Evolutionary conservation across 345 rosid species (phyloP).

Genomic region (Gossypium herbaceum): DNA sequence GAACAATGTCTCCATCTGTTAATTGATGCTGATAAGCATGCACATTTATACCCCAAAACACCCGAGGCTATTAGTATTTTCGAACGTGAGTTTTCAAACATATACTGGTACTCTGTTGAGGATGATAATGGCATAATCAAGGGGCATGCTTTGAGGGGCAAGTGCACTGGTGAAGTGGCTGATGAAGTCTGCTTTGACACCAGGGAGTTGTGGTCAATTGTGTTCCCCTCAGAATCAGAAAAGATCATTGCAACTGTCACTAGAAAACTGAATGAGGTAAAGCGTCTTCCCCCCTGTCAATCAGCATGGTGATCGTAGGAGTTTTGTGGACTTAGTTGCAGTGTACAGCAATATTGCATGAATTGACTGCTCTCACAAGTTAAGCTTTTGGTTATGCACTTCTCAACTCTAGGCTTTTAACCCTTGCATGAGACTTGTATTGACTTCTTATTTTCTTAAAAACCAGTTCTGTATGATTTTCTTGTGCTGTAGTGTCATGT

Average conservation of each 20-base stretch:
- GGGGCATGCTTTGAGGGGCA: slow-evolving; percentile 69
- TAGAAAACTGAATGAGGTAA: slow-evolving; percentile 76
- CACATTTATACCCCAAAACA: slow-evolving; percentile 81
- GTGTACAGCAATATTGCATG: not conserved
- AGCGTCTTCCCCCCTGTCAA: not conserved
- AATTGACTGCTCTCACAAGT: slow-evolving; percentile 5
- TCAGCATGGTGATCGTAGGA: not conserved
- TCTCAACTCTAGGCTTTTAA: not conserved
- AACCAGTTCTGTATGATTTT: not conserved
- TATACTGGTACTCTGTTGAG: slow-evolving; percentile 86
- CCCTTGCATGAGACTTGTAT: not conserved
- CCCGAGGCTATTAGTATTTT: slow-evolving; percentile 65
- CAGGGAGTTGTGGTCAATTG: slow-evolving; percentile 80
- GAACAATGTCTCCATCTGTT: slow-evolving; percentile 88
- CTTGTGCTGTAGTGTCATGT: not conserved
- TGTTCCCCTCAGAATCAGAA: slow-evolving; percentile 84
- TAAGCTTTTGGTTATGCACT: not conserved
- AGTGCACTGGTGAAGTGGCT: slow-evolving; percentile 43
- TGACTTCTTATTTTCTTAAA: not conserved
- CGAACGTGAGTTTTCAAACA: slow-evolving; percentile 57
- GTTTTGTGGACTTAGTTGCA: not conserved
- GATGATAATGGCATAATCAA: slow-evolving; percentile 60
- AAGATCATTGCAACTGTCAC: slow-evolving; percentile 69
- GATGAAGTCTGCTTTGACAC: slow-evolving; percentile 79
- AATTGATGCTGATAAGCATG: slow-evolving; percentile 54